Evolutionary conservation across 2,329 filamentous ascomycete species (phyloP), one percentile per base, ranked within the genome.

Genomic region (Boeremia exigua): DNA sequence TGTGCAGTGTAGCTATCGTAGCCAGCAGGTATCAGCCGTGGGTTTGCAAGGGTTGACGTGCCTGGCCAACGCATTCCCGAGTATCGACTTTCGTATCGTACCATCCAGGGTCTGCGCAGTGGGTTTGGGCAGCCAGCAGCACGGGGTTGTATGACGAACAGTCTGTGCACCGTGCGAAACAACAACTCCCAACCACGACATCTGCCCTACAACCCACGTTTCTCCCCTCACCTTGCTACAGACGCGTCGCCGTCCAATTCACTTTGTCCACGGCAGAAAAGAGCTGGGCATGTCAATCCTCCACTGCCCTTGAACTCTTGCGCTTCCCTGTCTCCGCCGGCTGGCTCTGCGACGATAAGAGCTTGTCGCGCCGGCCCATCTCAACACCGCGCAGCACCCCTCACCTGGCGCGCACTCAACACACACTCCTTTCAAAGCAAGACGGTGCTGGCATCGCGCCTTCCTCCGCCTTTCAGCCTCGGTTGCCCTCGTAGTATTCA

Each of bases 241-340:
- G 58, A 65, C 68, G 60, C 65, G 56, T 58, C 62, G 74, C 75
- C 73, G 76, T 78, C 74, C 76, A 78, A 78, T 78, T 78, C 63
- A 65, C 62, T 77, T 78, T 78, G 76, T 72, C 58, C 56, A 79
- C 75, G 71, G 76, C 73, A 64, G 57, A 60, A 61, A 60, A 60
- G 59, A 67, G 64, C 59, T 60, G 64, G 62, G 63, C 64, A 70
- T 67, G 68, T 63, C 51, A 48, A 45, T 50, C 50, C 45, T 48
- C 48, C 33, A 45, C 36, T 48, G 37, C 19, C 42, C 40, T 47
- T 57, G 44, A 57, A 48, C 19, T 27, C 32, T 51, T 52, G 44
- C 64, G 59, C 63, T 60, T 59, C 48, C 39, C 51, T 34, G 57
- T 53, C 58, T 52, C 54, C 60, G 49, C 54, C 42, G 53, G 57